Evolutionary conservation across 176 grass and related monocot genomes (phyloP), one percentile per base, ranked within the genome.

Genomic region (Calamus simplicifolius): DNA sequence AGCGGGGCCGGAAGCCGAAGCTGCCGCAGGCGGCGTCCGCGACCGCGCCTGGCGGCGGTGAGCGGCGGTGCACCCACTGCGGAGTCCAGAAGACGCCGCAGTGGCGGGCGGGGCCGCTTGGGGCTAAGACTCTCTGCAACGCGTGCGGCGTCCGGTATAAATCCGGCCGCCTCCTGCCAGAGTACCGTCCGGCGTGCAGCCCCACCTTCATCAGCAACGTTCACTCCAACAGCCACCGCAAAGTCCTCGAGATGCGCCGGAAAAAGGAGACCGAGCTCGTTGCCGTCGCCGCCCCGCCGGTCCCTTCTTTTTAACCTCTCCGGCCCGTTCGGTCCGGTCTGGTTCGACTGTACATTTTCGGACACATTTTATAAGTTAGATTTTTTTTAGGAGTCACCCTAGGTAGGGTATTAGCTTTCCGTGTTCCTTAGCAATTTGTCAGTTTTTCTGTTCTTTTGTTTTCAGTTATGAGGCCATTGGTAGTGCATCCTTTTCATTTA

Each of bases 141-240:
- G 93, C 93, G 16, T 97, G 87, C 79, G 92, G 92, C 48, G 92
- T 97, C 15, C 84, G 92, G 3, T 97, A 77, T 75, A 97, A 97
- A 84, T 97, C 93, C 5, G 93, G 93, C 4, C 54, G 93, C 2
- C 87, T 97, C n/a, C 73, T 97, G 48, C 93, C 93, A 0, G 93
- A 97, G 87, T 97, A 97, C 69, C 83, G 87, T 0, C 92, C 87
- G 0, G 93, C 93, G 18, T 91, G 87, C 78, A 97, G 93, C 80
- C 87, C 87, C 0, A 91, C 93, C 4, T 97, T 80, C 69, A 65
- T 71, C 54, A 75, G 64, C 68, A 50, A 18, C 71, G 27, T 97
- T 51, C 93, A 97, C 73, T 97, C 93, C 55, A 98, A 89, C 79
- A 92, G 81, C 58, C 93, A 98, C 73, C 78, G 93, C 58, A 98